Evolutionary conservation across 768 basidiomycete genomes (phyloP), one percentile per base, ranked within the genome.

Genomic region (Lactifluus echinatus): DNA sequence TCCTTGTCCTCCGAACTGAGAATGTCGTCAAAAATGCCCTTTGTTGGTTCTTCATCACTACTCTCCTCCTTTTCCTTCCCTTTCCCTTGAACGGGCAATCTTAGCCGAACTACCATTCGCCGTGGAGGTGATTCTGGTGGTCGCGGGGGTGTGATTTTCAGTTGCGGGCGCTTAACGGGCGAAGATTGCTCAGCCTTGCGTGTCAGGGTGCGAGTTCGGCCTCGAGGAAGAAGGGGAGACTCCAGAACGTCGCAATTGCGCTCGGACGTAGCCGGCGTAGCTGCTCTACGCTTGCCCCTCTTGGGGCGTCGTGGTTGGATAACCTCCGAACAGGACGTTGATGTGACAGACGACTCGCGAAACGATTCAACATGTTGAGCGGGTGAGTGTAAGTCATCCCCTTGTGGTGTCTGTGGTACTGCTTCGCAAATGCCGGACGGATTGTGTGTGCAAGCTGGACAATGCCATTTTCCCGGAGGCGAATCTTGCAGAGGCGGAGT

Each of bases 11-110:
- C 75, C 2, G 75, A 70, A 14, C 69, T 70, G 34, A 98, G 75
- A 39, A 95, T 76, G 21, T 93, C 93, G 46, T 96, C 93, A 66
- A 94, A 97, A 49, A 93, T 74, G 24, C 85, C 84, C 39, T 75
- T 75, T 42, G 72, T 69, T 11, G 71, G 69, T 26, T 75, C 73
- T 7, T 84, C 84, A 8, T 85, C 84, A 53, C 67, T 69, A 15
- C 69, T 66, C 15, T 70, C 70, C 29, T 89, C 86, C 17, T 79
- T 77, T 39, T 83, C 83, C 66, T 82, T 85, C 31, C 81, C 81
- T 67, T 87, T 87, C 29, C 80, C 79, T 63, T 82, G 80, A n/a
- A 77, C 75, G 1, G 78, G 74, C 8, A 84, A 69, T 28, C 80
- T 80, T 46, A 84, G 72, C 23, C 80, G 78, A 23, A 86, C 77